Evolutionary conservation across 2,329 filamentous ascomycete species (phyloP).

Genomic region (Clathrospora elynae): DNA sequence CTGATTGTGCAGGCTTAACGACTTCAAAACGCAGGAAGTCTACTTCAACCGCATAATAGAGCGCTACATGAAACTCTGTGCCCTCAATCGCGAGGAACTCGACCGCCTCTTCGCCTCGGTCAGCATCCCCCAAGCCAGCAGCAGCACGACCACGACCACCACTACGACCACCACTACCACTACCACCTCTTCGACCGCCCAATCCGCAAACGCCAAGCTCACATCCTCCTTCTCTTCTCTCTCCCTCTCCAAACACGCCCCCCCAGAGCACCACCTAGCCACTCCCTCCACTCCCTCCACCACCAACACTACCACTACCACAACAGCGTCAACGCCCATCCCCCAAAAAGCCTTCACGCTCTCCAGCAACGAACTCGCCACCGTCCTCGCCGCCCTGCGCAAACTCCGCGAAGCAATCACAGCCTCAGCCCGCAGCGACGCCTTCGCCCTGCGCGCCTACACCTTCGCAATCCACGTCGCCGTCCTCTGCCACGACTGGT

Average conservation of each 20-base stretch:
- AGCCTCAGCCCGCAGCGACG: constrained; percentile 73
- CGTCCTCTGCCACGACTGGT: constrained; percentile 78
- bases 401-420: constrained; percentile 92
- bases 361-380: constrained; percentile 64
- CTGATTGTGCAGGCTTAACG: constrained; percentile 50
- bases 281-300: constrained; percentile 4
- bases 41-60: constrained; percentile 89
- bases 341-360: constrained; percentile 36
- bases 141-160: not conserved
- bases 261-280: constrained; percentile 7
- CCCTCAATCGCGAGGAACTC: constrained; percentile 73
- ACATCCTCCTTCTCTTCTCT: constrained; percentile 20
- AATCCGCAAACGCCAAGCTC: constrained; percentile 14
- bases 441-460: constrained; percentile 87
- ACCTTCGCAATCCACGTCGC: constrained; percentile 87
- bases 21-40: constrained; percentile 77
- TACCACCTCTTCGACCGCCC: no score
- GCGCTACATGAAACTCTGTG: constrained; percentile 88
- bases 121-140: constrained; percentile 30
- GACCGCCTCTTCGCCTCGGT: constrained; percentile 75
- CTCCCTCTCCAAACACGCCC: constrained; percentile 28
- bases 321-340: constrained; percentile 37
- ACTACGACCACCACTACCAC: constrained; percentile 13
- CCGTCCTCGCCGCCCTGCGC: constrained; percentile 80
- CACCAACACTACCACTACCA: constrained; percentile 8